A percentile compares a stretch with the other conserved stretches of the same genome.
Conservation (phyloP, 768 basidiomycete genomes). For the Pleurotus sapidus region DNA sequence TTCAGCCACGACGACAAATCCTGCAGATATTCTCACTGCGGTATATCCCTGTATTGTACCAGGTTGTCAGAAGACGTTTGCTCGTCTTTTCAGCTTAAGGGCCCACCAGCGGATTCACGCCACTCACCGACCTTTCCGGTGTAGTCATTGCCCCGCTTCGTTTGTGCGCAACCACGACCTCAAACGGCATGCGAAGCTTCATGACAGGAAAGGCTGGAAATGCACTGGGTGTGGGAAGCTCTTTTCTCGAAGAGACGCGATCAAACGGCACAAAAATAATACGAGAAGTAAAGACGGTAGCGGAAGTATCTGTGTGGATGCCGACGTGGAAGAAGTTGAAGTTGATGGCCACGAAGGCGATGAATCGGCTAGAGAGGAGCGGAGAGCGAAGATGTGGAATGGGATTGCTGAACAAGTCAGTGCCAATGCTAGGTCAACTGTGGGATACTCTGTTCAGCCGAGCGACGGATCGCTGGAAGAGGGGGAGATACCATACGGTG, state of each 20-base stretch:
- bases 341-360: conserved; percentile 40
- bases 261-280: conserved; percentile 73
- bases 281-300: conserved; percentile 48
- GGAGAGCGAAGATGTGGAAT: conserved; percentile 62
- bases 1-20: conserved; percentile 18
- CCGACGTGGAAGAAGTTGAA: conserved; percentile 62
- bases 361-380: conserved; percentile 51
- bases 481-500: conserved; percentile 52
- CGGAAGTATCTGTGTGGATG: conserved; percentile 50
- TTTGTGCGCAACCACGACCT: conserved; percentile 80
- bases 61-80: conserved; percentile 67
- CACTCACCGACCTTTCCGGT: conserved; percentile 62
- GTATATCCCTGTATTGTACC: conserved; percentile 77
- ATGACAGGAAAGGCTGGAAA: conserved; percentile 71
- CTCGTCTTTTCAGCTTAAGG: conserved; percentile 65
- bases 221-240: conserved; percentile 72
- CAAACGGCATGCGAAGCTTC: conserved; percentile 71
- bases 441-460: conserved; percentile 15
- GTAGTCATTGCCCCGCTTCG: conserved; percentile 64
- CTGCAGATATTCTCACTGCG: conserved; percentile 61
- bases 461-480: conserved; percentile 45
- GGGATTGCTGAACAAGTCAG: conserved; percentile 42
- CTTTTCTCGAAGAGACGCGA: conserved; percentile 76
- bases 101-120: conserved; percentile 70
- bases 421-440: conserved; percentile 15